These are phyloP conservation scores for Lactifluus piperatus DNA, from an alignment of 768 basidiomycete genomes.

Conservation along the genomic window DNA sequence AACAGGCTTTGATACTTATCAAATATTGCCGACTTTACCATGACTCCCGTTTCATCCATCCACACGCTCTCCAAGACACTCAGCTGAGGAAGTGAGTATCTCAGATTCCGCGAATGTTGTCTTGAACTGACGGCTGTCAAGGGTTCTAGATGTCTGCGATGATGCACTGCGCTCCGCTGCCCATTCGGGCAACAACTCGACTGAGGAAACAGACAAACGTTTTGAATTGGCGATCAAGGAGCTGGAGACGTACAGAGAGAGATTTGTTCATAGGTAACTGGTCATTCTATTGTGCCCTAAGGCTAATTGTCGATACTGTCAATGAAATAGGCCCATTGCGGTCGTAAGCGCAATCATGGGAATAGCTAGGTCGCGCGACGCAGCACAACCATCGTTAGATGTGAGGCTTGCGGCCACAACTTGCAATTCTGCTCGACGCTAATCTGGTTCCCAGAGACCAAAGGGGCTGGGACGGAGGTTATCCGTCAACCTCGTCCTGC, in stretches of 20 bases:
- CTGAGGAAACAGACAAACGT: background rate
- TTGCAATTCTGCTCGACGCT: background rate
- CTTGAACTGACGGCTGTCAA: background rate
- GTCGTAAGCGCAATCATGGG: background rate
- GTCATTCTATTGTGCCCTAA: background rate
- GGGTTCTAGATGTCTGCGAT: background rate
- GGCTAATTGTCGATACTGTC: too few relatives aligned
- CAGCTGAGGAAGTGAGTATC: background rate
- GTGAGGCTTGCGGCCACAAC: too few relatives aligned
- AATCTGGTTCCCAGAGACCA: background rate
- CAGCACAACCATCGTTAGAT: too few relatives aligned
- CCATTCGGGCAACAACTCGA: background rate
- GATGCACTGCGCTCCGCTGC: background rate
- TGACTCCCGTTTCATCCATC: too few relatives aligned
- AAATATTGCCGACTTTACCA: background rate
- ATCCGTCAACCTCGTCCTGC: background rate
- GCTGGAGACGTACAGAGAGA: background rate
- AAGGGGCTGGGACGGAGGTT: background rate
- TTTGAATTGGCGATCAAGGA: background rate
- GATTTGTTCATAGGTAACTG: background rate
- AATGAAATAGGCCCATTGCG: too few relatives aligned
- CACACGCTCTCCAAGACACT: background rate
- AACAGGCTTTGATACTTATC: background rate
- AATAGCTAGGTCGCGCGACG: background rate
- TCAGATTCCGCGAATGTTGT: background rate